Conservation (phyloP, 768 basidiomycete species). For the Mycena capillaripes region DNA sequence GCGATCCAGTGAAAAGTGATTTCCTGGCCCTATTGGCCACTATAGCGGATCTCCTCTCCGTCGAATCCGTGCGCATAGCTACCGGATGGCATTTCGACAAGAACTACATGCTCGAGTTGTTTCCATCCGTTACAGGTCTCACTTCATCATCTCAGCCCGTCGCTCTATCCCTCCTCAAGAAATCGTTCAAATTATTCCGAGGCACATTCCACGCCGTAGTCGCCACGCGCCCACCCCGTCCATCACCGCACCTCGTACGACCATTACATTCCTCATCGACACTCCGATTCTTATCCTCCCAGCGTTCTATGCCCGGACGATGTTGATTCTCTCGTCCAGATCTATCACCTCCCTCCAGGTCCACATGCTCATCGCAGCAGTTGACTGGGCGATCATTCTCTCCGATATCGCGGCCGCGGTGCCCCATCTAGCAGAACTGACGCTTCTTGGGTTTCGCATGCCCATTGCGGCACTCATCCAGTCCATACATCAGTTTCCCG, state of each 20-base stretch:
- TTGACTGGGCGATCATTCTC: slow-evolving; percentile 20
- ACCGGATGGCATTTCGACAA: slow-evolving; percentile 16
- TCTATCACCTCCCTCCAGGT: slow-evolving; percentile 13
- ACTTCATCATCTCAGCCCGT: background rate
- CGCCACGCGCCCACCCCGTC: too few relatives aligned
- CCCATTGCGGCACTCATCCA: background rate
- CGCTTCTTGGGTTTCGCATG: slow-evolving; percentile 15
- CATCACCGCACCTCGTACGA: background rate
- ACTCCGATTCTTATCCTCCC: slow-evolving; percentile 15
- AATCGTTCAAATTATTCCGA: background rate
- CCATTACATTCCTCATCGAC: slow-evolving; percentile 16
- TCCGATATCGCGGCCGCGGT: slow-evolving; percentile 7
- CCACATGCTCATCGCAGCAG: slow-evolving; percentile 7
- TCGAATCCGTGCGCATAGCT: background rate
- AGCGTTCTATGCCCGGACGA: slow-evolving; percentile 1
- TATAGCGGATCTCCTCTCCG: background rate
- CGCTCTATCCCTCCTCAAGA: background rate
- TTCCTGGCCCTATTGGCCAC: slow-evolving; percentile 8
- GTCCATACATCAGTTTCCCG: background rate
- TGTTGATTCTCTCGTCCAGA: background rate
- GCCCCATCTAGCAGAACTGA: slow-evolving; percentile 10
- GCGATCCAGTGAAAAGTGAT: background rate
- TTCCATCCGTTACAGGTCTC: background rate
- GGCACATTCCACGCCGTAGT: background rate
- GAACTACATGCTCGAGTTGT: slow-evolving; percentile 14